These are phyloP conservation scores for Cyclocybe cylindracea DNA, from an alignment of 768 basidiomycete species.

Conservation along the genomic window DNA sequence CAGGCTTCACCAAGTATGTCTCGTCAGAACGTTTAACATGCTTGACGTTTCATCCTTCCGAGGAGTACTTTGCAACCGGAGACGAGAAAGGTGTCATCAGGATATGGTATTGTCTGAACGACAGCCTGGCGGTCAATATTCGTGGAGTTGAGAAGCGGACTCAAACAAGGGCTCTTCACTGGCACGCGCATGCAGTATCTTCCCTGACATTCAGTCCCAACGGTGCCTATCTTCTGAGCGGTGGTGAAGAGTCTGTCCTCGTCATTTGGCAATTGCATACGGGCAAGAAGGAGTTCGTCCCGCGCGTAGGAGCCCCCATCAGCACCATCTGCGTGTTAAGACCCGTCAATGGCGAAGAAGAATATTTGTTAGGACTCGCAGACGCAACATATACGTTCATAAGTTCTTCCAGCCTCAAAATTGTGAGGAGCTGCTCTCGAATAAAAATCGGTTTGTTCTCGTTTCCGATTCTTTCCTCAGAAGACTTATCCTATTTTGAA, in stretches of 20 bases:
- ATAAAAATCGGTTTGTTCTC: constrained; percentile 69
- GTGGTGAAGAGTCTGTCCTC: constrained; percentile 94
- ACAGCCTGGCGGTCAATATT: constrained; percentile 48
- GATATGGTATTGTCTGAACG: constrained; percentile 90
- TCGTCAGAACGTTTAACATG: constrained; percentile 81
- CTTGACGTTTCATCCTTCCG: constrained; percentile 83
- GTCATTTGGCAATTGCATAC: constrained; percentile 95
- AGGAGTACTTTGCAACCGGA: constrained; percentile 96
- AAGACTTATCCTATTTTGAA: constrained; percentile 7
- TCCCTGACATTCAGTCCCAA: constrained; percentile 86
- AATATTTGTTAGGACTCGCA: constrained; percentile 79
- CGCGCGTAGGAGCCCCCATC: constrained; percentile 88
- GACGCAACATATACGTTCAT: constrained; percentile 85
- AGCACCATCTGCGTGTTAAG: constrained; percentile 63
- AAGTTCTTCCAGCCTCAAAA: constrained; percentile 67
- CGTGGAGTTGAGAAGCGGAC: constrained; percentile 75
- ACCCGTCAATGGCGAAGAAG: constrained; percentile 63
- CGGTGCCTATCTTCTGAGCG: constrained; percentile 90
- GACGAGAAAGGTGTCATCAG: constrained; percentile 83
- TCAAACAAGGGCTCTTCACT: constrained; percentile 86
- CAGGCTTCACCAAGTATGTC: constrained; percentile 81
- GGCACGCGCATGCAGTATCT: constrained; percentile 95
- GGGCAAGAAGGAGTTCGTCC: constrained; percentile 88
- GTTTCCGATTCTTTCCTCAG: neutral
- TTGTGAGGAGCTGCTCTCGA: constrained; percentile 71